Percentiles rank a stretch among this genome's conserved stretches.
Conservation (phyloP, 2,329 filamentous ascomycete species). For the Colletotrichum spaethianum region DNA sequence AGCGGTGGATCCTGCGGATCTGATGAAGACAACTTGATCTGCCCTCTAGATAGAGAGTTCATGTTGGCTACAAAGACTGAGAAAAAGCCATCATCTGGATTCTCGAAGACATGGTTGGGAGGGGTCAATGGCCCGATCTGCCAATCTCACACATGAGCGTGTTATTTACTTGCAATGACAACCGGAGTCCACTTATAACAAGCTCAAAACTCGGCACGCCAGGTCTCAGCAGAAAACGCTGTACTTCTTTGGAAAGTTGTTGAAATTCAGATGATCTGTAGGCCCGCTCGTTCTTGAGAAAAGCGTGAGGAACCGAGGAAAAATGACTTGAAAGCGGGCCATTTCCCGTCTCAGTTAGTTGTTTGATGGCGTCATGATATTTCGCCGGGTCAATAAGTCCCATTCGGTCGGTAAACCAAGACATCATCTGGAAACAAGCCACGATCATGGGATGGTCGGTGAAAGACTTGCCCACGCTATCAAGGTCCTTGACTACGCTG, state of each 20-base stretch:
- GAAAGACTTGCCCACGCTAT: not conserved
- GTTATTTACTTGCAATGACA: not conserved
- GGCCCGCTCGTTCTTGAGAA: slow-evolving; percentile 25
- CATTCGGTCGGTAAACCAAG: slow-evolving; percentile 28
- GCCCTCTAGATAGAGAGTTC: slow-evolving; percentile 25
- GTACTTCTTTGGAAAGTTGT: not conserved
- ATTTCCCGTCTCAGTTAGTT: slow-evolving; percentile 11
- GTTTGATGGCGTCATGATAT: slow-evolving; percentile 26
- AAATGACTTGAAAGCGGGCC: slow-evolving; percentile 24
- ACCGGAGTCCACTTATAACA: slow-evolving; percentile 6
- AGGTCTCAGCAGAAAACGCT: not conserved
- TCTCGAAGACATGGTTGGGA: slow-evolving; percentile 17
- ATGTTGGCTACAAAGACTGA: slow-evolving; percentile 27
- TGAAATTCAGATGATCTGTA: slow-evolving; percentile 15
- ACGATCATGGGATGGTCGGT: slow-evolving; percentile 43
- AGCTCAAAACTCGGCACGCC: slow-evolving; percentile 30
- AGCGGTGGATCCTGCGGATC: slow-evolving; percentile 5
- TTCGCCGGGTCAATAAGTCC: slow-evolving; percentile 12
- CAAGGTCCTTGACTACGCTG: slow-evolving; percentile 12
- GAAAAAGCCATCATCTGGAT: slow-evolving; percentile 18
- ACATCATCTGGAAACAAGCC: slow-evolving; percentile 35
- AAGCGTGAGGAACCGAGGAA: slow-evolving; percentile 30
- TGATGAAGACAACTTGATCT: slow-evolving; percentile 10
- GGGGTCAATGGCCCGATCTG: slow-evolving; percentile 30
- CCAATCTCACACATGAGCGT: not conserved